Conservation (phyloP, 176 grass and related monocot species). For the Alloteropsis semialata region DNA sequence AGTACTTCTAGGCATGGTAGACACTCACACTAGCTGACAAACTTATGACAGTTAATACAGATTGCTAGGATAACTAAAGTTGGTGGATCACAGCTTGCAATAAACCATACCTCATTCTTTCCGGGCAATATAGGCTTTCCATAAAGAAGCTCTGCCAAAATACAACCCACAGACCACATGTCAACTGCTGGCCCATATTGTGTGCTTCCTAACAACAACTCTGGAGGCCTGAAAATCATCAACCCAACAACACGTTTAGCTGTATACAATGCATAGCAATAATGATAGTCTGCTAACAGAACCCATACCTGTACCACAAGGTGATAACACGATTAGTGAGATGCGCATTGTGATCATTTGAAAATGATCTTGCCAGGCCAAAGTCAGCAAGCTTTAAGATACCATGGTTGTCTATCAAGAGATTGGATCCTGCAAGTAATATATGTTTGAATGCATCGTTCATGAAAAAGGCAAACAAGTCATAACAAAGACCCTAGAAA, state of each 20-base stretch:
- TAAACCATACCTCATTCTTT: slow-evolving; percentile 80
- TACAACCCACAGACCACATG: slow-evolving; percentile 99
- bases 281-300: slow-evolving; percentile 25
- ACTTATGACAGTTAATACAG: neutral
- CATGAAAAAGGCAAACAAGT: neutral
- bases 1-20: neutral
- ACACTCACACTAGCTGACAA: neutral
- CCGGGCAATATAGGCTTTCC: slow-evolving; percentile 86
- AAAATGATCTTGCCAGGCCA: slow-evolving; percentile 85
- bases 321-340: slow-evolving; percentile 96
- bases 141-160: slow-evolving; percentile 90
- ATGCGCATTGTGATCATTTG: slow-evolving; percentile 73
- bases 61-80: neutral
- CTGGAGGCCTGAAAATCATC: slow-evolving; percentile 75
- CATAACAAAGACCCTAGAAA: neutral
- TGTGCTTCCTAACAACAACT: slow-evolving; percentile 78
- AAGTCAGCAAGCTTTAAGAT: slow-evolving; percentile 98
- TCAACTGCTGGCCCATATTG: slow-evolving; percentile 88
- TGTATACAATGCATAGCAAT: neutral
- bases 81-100: neutral
- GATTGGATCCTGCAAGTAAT: slow-evolving; percentile 68
- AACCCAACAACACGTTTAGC: slow-evolving; percentile 15
- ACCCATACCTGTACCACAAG: slow-evolving; percentile 82
- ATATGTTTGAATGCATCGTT: neutral
- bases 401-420: slow-evolving; percentile 95